These are phyloP conservation scores for Neurospora sublineolata DNA, from an alignment of 495 filamentous ascomycete genomes.

Conservation along the genomic window DNA sequence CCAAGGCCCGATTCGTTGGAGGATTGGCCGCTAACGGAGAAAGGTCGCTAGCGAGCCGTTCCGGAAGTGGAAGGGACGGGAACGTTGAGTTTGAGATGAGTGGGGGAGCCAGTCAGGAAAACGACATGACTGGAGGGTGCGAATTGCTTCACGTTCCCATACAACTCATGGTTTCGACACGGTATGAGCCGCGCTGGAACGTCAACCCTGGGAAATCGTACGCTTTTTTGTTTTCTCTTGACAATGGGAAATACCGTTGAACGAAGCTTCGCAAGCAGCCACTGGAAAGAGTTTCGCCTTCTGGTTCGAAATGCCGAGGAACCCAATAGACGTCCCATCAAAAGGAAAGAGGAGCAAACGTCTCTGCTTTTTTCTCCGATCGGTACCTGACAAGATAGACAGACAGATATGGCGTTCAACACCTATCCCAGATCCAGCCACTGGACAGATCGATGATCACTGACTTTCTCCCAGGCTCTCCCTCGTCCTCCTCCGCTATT, in stretches of 20 bases:
- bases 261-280: background rate
- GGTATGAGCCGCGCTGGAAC: background rate
- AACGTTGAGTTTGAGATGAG: no score
- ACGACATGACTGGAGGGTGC: background rate
- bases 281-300: background rate
- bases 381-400: background rate
- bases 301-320: background rate
- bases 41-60: background rate
- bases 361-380: background rate
- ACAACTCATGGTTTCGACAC: background rate
- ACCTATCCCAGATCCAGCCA: background rate
- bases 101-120: no score
- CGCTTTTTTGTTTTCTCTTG: background rate
- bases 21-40: background rate
- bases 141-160: background rate
- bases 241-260: background rate
- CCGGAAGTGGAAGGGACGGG: background rate
- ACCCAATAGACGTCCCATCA: background rate
- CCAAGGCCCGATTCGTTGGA: background rate
- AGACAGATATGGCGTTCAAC: background rate
- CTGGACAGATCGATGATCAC: background rate
- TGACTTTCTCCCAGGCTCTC: background rate
- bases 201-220: background rate
- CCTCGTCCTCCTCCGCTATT: background rate
- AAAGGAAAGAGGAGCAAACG: background rate